Conservation (phyloP, 148 eudicot genomes). For the Mesembryanthemum crystallinum region DNA sequence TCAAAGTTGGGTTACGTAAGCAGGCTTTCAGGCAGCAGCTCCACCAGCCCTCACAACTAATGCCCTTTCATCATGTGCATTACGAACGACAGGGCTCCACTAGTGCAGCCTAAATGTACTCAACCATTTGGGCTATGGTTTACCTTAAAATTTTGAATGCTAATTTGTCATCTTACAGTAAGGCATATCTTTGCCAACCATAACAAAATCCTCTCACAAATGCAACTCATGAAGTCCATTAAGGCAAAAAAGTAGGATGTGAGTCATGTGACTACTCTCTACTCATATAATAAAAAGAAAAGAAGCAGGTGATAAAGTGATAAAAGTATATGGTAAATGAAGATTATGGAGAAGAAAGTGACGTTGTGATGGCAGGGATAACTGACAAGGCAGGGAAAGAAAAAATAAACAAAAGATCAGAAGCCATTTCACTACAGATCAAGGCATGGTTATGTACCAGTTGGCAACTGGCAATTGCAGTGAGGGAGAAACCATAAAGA, state of each 20-base stretch:
- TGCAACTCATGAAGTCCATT: neutral
- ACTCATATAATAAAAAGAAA: neutral
- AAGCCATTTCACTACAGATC: too few relatives aligned
- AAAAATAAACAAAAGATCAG: too few relatives aligned
- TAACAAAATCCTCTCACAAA: neutral
- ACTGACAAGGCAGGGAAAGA: too few relatives aligned
- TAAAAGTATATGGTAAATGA: too few relatives aligned
- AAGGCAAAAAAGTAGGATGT: neutral
- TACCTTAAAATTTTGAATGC: neutral
- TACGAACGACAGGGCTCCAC: neutral
- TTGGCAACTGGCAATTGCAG: too few relatives aligned
- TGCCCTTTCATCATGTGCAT: neutral
- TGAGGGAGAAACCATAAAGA: too few relatives aligned
- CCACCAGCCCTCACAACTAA: too few relatives aligned
- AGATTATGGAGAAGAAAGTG: too few relatives aligned
- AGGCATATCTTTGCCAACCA: neutral
- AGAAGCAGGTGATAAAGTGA: too few relatives aligned
- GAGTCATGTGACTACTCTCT: neutral
- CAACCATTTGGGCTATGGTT: neutral
- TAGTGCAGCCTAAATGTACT: neutral
- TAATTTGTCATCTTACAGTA: neutral
- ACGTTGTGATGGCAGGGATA: too few relatives aligned
- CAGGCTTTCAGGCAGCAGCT: neutral
- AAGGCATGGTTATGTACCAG: too few relatives aligned
- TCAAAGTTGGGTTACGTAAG: neutral